A percentile compares a stretch with the other conserved stretches of the same genome.
These are phyloP conservation scores for Rhizophagus prolifer DNA, from an alignment of 192 early-diverging fungal species.

Conservation along the genomic window DNA sequence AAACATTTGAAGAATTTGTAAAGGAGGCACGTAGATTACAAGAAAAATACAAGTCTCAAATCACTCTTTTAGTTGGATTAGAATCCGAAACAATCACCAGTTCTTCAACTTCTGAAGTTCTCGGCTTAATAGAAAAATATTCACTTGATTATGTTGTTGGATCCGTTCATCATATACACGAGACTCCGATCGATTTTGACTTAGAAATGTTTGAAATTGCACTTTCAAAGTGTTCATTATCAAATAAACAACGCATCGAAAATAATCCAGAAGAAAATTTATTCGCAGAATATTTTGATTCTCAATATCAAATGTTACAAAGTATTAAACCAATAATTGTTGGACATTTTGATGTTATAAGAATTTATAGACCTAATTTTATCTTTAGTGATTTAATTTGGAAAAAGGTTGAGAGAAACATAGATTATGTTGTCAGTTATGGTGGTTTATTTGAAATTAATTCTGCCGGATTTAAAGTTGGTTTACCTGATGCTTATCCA, in stretches of 20 bases:
- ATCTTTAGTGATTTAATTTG: conserved; percentile 38
- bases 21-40: conserved; percentile 73
- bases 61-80: conserved; percentile 76
- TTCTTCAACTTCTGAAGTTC: conserved; percentile 13
- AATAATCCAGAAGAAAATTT: conserved; percentile 39
- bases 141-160: conserved; percentile 87
- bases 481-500: conserved; percentile 83
- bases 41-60: conserved; percentile 61
- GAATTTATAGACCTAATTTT: conserved; percentile 62
- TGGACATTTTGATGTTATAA: conserved; percentile 95
- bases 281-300: conserved; percentile 85
- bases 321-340: conserved; percentile 76
- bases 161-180: conserved; percentile 85
- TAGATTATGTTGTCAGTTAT: conserved; percentile 74
- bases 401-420: conserved; percentile 72
- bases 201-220: conserved; percentile 55
- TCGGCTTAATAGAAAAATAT: neutral
- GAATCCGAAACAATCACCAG: conserved; percentile 86
- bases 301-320: conserved; percentile 75
- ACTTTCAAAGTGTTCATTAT: conserved; percentile 24
- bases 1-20: conserved; percentile 67
- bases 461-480: conserved; percentile 90
- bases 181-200: conserved; percentile 84
- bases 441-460: conserved; percentile 94
- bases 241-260: neutral